Base-by-base conservation (phyloP, 371 early-diverging fungal genomes). In the Rhizomucor miehei region DNA sequence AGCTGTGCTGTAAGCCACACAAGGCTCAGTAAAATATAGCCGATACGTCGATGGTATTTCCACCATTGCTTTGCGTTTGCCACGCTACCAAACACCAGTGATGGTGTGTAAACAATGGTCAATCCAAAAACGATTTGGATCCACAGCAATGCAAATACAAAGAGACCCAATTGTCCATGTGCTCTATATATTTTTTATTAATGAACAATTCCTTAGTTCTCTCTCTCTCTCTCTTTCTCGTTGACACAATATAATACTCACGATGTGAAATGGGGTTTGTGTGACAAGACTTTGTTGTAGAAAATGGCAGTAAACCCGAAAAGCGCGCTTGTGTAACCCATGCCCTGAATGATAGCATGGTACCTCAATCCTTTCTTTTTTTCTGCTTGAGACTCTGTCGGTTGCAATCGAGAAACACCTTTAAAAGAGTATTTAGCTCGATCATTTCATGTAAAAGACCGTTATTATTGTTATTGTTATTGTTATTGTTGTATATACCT, bases 11-110 rank as follows among this genome's bases (percentile, higher is more conserved):
- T 67, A 1, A 65, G 12, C 65, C 60, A 66, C 11, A 61, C 41
- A 4, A 71, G 46, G 10, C 51, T n/a, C n/a, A 67, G 19, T 6
- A 68, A 14, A 0, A 63, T 10, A 48, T 76, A 76, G 6, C 76
- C 76, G 8, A 65, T 60, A 19, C 69, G 38, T 9, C 71, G 65
- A 41, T 71, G 75, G 35, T 65, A 71, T 43, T 63, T 75, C 60
- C 66, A 75, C 25, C 66, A 51, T 2, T 17, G 36, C 48, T 63
- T 68, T 1, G 67, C 65, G 25, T 59, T 52, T 9, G 48, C 29
- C 1, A 57, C 52, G 11, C 59, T 58, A 6, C 71, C 71, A 48
- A 62, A 57, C 29, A 29, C 29, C 5, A 64, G 21, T 9, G 36
- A 10, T 11, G 71, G 67, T 10, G 51, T 49, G 44, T 63, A 65